Base-by-base conservation (phyloP, 176 grass and related monocot genomes). In the Chloris gayana region DNA sequence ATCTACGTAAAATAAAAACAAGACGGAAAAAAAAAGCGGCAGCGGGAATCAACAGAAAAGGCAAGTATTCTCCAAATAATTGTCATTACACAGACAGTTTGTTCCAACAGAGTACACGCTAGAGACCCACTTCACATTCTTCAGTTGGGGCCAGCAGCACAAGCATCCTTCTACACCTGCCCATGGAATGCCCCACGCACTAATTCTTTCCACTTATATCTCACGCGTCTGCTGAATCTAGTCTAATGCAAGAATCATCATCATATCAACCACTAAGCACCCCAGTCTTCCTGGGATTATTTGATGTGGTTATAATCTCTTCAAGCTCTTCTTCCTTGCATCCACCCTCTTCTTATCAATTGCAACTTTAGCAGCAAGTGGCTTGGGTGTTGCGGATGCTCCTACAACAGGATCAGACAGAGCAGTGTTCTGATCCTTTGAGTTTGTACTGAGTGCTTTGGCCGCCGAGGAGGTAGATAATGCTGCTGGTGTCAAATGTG, bases 301-400 rank as follows among this genome's bases (percentile, higher is more conserved):
- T 69, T 4, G 13, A 34, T 78, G 50, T 2, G 13, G 29, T 78
- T 82, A 93, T 31, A 99, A 67, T 89, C 92, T 93, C 87, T 99
- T 99, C 86, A 93, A 75, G 84, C 92, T 91, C 72, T 91, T 99
- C 90, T 99, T 99, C 81, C 92, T 89, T 5, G 92, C 92, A 77
- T 99, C 96, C 29, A 82, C 86, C 82, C 86, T 98, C 90, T 89
- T 98, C 88, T 95, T 99, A 79, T 99, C 96, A 0, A 78, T 64
- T 24, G 85, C 64, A 53, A 65, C 32, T 82, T 91, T 95, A 12
- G 27, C 51, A 21, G 75, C 63, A 14, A 42, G 66, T 29, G 56
- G 21, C n/a, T 64, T 89, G 34, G 66, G 81, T 25, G 32, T 54
- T 17, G 49, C 41, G 0, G 92, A 89, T 80, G 86, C 56, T 26